phyloP scores from a whole-genome alignment of 495 filamentous ascomycete genomes.

The Neurospora sp. region DNA sequence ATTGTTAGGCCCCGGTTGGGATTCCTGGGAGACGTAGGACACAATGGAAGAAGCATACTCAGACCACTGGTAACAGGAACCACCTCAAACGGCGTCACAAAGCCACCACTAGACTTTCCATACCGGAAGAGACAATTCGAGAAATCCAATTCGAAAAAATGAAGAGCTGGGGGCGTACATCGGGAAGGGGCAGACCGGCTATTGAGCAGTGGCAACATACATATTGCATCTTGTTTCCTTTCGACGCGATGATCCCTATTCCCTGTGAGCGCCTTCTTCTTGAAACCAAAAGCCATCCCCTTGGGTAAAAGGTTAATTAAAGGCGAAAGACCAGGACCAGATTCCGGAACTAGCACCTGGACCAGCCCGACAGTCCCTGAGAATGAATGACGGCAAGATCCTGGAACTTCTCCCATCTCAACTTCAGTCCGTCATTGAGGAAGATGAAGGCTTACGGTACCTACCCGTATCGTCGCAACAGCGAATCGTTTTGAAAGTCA shows the following conservation, averaged over 20 bases:
- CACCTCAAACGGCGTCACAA: not conserved
- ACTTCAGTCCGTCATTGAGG: not conserved
- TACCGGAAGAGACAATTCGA: not conserved
- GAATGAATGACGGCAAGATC: not conserved
- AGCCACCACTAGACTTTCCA: not conserved
- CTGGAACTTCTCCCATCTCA: not conserved
- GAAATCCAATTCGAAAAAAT: not conserved
- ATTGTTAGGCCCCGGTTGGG: not conserved
- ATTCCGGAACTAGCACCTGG: not conserved
- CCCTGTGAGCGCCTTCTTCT: not conserved
- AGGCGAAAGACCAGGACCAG: not conserved
- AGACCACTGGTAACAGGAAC: not conserved
- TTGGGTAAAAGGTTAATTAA: not conserved
- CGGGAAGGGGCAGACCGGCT: not conserved
- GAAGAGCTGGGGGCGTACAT: not conserved
- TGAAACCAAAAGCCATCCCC: not conserved
- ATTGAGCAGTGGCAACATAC: not conserved
- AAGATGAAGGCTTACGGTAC: not conserved
- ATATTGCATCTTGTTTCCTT: not conserved
- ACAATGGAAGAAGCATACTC: not conserved
- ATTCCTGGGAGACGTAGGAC: not conserved
- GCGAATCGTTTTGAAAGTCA: not conserved
- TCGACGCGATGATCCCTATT: not conserved
- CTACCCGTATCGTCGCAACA: not conserved
- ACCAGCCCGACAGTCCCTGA: not conserved